phyloP scores from a whole-genome alignment of 1,139 yeast genomes.

The Yamadazyma pseudoaaseri region DNA sequence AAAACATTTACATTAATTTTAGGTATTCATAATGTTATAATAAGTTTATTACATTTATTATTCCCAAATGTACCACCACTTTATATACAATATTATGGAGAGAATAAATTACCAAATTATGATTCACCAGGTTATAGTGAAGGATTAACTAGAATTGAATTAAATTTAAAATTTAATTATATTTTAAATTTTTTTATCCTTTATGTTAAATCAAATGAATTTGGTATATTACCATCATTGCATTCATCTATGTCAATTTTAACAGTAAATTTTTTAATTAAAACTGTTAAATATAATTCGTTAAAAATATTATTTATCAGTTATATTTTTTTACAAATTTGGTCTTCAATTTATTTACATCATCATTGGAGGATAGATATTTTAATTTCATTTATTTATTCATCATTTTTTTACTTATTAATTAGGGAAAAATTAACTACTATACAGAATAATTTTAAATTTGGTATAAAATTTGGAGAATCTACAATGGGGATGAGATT shows the following conservation, averaged over 20 bases:
- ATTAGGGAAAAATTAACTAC: constrained; percentile 24
- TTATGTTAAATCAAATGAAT: constrained; percentile 66
- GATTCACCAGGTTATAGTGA: constrained; percentile 70
- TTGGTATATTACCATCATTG: constrained; percentile 68
- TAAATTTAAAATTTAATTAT: constrained; percentile 60
- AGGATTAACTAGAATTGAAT: constrained; percentile 63
- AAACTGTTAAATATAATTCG: constrained; percentile 37
- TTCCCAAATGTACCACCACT: constrained; percentile 75
- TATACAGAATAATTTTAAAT: constrained; percentile 31
- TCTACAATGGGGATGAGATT: constrained; percentile 62
- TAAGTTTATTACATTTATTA: constrained; percentile 57
- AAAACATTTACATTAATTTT: constrained; percentile 51
- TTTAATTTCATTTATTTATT: constrained; percentile 37
- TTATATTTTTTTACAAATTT: constrained; percentile 60
- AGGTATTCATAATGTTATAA: constrained; percentile 59
- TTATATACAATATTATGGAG: constrained; percentile 62
- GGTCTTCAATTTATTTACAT: constrained; percentile 72
- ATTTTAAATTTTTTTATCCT: constrained; percentile 52
- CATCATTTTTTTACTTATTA: constrained; percentile 20
- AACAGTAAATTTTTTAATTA: constrained; percentile 46
- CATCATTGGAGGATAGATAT: constrained; percentile 68
- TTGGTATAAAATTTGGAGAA: constrained; percentile 22
- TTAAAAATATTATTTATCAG: constrained; percentile 32
- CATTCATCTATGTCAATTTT: constrained; percentile 66
- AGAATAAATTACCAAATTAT: constrained; percentile 51